Percentiles rank a stretch among this genome's conserved stretches.
These are phyloP conservation scores for Hirsutella rhossiliensis DNA, from an alignment of 2,329 filamentous ascomycete species.

Conservation along the genomic window DNA sequence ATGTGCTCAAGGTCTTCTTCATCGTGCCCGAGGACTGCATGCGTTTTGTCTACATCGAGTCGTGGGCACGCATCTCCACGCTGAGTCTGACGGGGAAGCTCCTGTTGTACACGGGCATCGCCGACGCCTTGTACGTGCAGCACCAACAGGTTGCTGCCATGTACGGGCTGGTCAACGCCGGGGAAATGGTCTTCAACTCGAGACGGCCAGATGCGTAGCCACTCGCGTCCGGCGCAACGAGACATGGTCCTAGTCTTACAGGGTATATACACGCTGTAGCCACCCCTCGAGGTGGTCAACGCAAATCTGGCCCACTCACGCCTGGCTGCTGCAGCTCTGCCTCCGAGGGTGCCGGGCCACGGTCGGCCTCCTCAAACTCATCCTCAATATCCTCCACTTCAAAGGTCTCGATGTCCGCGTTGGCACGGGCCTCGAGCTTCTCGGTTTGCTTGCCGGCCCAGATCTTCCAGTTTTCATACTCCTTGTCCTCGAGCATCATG, in stretches of 20 bases:
- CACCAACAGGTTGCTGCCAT: conserved; percentile 51
- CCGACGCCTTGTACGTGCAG: conserved; percentile 74
- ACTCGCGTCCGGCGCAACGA: background rate
- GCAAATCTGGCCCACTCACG: background rate
- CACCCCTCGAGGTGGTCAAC: background rate
- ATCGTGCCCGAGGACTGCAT: conserved; percentile 41
- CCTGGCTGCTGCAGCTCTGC: background rate
- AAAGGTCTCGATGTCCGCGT: conserved; percentile 30
- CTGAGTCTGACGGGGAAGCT: conserved; percentile 78
- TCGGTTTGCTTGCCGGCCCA: conserved; percentile 52
- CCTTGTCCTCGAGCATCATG: conserved; percentile 68
- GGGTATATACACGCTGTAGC: conserved; percentile 5
- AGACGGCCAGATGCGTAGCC: conserved; percentile 11
- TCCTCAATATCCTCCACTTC: conserved; percentile 14
- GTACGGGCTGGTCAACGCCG: conserved; percentile 25
- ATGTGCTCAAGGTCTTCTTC: conserved; percentile 32
- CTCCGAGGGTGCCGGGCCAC: conserved; percentile 10
- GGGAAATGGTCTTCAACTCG: conserved; percentile 28
- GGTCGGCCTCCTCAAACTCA: conserved; percentile 12
- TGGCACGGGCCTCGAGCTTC: conserved; percentile 25
- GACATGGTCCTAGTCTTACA: conserved; percentile 6
- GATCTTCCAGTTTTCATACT: conserved; percentile 73
- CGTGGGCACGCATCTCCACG: conserved; percentile 73
- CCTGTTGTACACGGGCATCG: conserved; percentile 49
- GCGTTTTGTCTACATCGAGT: conserved; percentile 78